Conservation (phyloP, 2,329 filamentous ascomycete species). For the Trichoderma hamatum region DNA sequence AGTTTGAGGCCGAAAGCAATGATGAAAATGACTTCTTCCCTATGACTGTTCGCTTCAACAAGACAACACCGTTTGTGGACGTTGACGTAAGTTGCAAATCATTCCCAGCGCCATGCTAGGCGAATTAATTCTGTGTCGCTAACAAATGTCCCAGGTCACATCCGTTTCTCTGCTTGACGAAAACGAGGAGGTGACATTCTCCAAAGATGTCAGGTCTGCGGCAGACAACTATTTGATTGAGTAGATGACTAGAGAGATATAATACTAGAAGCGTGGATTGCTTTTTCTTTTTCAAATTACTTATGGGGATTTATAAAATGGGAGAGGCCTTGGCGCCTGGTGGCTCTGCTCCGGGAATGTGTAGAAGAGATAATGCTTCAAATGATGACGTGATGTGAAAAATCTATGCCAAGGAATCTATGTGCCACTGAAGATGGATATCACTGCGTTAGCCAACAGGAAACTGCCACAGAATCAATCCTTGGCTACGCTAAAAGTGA, state of each 20-base stretch:
- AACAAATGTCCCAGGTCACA: slow-evolving; percentile 52
- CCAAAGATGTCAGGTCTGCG: slow-evolving; percentile 76
- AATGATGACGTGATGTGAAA: slow-evolving; percentile 25
- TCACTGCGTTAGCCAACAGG: background rate
- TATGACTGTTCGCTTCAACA: slow-evolving; percentile 88
- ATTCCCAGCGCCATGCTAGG: background rate
- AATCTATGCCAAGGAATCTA: background rate
- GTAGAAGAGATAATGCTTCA: slow-evolving; percentile 28
- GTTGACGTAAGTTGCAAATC: slow-evolving; percentile 74
- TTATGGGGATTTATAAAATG: slow-evolving; percentile 29
- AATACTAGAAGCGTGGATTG: slow-evolving; percentile 27
- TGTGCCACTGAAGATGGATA: background rate
- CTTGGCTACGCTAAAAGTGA: background rate
- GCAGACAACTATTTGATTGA: slow-evolving; percentile 78
- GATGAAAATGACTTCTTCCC: slow-evolving; percentile 98
- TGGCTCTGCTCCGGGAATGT: slow-evolving; percentile 30
- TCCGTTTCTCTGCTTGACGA: slow-evolving; percentile 73
- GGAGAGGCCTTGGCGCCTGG: slow-evolving; percentile 30
- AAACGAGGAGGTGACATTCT: slow-evolving; percentile 78
- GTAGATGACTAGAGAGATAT: slow-evolving; percentile 49
- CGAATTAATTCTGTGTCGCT: slow-evolving; percentile 27
- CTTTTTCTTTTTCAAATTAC: slow-evolving; percentile 3
- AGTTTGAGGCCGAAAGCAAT: slow-evolving; percentile 87
- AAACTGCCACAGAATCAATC: background rate
- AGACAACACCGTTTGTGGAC: slow-evolving; percentile 83